Conservation (phyloP, 768 basidiomycete species). For the Tylopilus sp. region DNA sequence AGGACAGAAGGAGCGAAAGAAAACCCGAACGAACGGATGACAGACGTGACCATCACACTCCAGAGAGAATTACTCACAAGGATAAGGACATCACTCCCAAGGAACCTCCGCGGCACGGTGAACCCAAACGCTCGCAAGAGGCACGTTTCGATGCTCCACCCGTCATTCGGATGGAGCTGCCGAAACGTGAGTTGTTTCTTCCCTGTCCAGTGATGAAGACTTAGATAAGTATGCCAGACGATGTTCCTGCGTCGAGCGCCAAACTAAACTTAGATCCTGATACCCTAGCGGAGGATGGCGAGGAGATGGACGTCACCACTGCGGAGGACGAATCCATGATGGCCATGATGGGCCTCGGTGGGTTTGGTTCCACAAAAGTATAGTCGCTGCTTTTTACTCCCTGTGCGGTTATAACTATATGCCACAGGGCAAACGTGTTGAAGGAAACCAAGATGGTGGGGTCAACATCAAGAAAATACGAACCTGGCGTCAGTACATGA, state of each 20-base stretch:
- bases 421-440: constrained; percentile 69
- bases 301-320: constrained; percentile 50
- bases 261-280: constrained; percentile 41
- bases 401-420: not conserved
- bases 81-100: constrained; percentile 28
- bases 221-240: constrained; percentile 5
- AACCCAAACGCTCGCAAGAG: constrained; percentile 21
- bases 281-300: constrained; percentile 44
- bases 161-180: constrained; percentile 8
- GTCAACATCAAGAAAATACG: constrained; percentile 73
- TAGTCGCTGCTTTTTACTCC: constrained; percentile 1
- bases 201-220: not conserved
- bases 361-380: constrained; percentile 91
- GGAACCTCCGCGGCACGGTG: constrained; percentile 19
- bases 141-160: constrained; percentile 14
- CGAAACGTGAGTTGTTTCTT: constrained; percentile 13
- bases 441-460: constrained; percentile 76
- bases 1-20: constrained; percentile 32
- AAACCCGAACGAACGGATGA: constrained; percentile 34
- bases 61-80: constrained; percentile 32
- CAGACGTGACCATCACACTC: constrained; percentile 39
- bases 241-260: constrained; percentile 9
- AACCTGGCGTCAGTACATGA: constrained; percentile 99
- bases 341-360: constrained; percentile 83
- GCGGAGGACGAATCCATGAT: constrained; percentile 81